Percentiles rank a stretch among this genome's conserved stretches.
Evolutionary conservation across 2,329 filamentous ascomycete species (phyloP).

Genomic region (Penicillium rolfsii): DNA sequence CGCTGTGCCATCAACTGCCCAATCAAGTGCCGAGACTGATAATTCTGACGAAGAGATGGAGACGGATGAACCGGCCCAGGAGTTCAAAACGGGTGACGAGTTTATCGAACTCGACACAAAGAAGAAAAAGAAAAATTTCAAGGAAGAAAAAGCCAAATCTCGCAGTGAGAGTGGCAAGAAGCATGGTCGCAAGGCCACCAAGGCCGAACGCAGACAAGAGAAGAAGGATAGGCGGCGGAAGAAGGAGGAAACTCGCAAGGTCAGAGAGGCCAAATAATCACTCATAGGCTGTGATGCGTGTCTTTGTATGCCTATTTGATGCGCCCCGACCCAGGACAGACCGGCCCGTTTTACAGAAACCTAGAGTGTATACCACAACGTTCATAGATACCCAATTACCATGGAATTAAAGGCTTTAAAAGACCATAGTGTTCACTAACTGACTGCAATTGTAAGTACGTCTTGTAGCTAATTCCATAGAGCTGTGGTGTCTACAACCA

Average conservation of each 20-base stretch:
- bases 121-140: slow-evolving; percentile 32
- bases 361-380: background rate
- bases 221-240: slow-evolving; percentile 38
- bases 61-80: slow-evolving; percentile 7
- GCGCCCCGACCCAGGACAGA: background rate
- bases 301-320: background rate
- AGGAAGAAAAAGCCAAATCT: slow-evolving; percentile 28
- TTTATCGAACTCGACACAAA: slow-evolving; percentile 8
- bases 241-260: slow-evolving; percentile 48
- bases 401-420: background rate
- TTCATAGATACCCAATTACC: slow-evolving; percentile 2
- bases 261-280: slow-evolving; percentile 32
- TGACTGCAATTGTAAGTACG: background rate
- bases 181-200: slow-evolving; percentile 32
- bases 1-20: slow-evolving; percentile 17
- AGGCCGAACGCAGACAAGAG: slow-evolving; percentile 31
- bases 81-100: background rate
- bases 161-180: slow-evolving; percentile 32
- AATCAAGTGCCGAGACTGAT: slow-evolving; percentile 26
- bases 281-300: background rate
- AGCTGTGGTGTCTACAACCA: background rate
- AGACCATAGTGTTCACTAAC: background rate
- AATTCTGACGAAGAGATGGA: slow-evolving; percentile 23
- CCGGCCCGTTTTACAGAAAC: background rate
- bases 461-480: background rate